Evolutionary conservation across 257 asterid genomes (phyloP), one percentile per base, ranked within the genome.

Genomic region (Nicotiana sylvestris): DNA sequence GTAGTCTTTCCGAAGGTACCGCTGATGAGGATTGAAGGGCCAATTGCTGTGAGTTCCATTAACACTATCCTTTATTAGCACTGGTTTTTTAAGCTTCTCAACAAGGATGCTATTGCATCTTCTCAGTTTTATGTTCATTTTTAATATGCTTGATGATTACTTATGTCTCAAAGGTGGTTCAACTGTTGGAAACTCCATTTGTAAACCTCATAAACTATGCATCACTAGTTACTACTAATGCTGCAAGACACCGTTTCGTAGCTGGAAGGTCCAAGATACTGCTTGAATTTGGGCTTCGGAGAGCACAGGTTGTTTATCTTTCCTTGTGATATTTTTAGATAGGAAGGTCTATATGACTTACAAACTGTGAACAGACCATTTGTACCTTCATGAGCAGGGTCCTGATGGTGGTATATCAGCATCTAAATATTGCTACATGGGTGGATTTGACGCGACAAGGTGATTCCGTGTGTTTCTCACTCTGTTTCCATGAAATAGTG

Each of bases 371-470:
- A 78, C 37, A n/a, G 46, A 27, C 64, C 86, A 58, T 49, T 46
- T 80, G 72, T 78, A 79, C 69, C 58, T 30, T 76, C 51, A 11
- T 67, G 81, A 87, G n/a, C 88, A 96, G 98, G 99, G 99, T 58
- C 99, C 99, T 85, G 99, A 96, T 89, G 99, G 99, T 84, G 98
- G 98, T 83, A 92, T 96, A 60, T 90, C 97, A 60, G 98, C 98
- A 80, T 96, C 99, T 35, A 94, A 93, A 88, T 96, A 96, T 86
- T 90, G 96, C 87, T 96, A 94, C 84, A 90, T 96, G 97, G 99
- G 98, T 80, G 99, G 98, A 91, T 94, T 96, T 81, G 99, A 96
- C 80, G 99, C 98, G 3, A 96, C 99, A 87, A 96, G 99, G 99
- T 96, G 80, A 89, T 76, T 82, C 61, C 57, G 1, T 72, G 16